Evolutionary conservation across 2,329 filamentous ascomycete genomes (phyloP).

Genomic region (Lasiodiplodia gonubiensis): DNA sequence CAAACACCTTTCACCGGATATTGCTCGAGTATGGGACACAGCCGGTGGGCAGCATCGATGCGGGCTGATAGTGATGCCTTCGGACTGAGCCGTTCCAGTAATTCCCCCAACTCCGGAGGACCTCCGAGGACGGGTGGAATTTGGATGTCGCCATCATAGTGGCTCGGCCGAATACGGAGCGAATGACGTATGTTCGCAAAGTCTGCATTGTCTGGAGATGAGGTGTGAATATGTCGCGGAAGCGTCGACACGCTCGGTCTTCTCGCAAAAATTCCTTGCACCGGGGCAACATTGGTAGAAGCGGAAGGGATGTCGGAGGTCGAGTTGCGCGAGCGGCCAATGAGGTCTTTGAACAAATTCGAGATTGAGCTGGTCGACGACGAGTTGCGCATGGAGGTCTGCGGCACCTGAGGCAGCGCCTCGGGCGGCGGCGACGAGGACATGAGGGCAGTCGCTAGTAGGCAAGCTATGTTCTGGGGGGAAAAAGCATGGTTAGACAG

Average conservation of each 20-base stretch:
- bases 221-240: conserved; percentile 15
- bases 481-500: neutral
- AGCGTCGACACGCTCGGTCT: conserved; percentile 19
- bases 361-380: conserved; percentile 25
- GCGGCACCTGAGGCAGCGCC: conserved; percentile 22
- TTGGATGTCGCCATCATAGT: conserved; percentile 19
- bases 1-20: conserved; percentile 46
- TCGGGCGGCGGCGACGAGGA: conserved; percentile 27
- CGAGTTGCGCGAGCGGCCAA: conserved; percentile 21
- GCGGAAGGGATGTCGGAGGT: conserved; percentile 13
- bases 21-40: conserved; percentile 42
- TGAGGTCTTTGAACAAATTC: conserved; percentile 25
- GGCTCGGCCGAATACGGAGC: conserved; percentile 15
- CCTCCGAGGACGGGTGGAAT: conserved; percentile 38
- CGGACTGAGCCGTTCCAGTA: conserved; percentile 40
- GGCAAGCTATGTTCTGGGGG: neutral
- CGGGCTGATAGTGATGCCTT: conserved; percentile 38
- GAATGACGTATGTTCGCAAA: conserved; percentile 17
- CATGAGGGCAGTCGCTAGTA: neutral
- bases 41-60: conserved; percentile 40
- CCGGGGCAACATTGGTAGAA: conserved; percentile 19
- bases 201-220: conserved; percentile 17
- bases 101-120: conserved; percentile 43
- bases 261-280: conserved; percentile 25
- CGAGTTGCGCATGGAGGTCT: conserved; percentile 18